These are phyloP conservation scores for Gossypium anomalum DNA, from an alignment of 345 rosid genomes.

Conservation along the genomic window DNA sequence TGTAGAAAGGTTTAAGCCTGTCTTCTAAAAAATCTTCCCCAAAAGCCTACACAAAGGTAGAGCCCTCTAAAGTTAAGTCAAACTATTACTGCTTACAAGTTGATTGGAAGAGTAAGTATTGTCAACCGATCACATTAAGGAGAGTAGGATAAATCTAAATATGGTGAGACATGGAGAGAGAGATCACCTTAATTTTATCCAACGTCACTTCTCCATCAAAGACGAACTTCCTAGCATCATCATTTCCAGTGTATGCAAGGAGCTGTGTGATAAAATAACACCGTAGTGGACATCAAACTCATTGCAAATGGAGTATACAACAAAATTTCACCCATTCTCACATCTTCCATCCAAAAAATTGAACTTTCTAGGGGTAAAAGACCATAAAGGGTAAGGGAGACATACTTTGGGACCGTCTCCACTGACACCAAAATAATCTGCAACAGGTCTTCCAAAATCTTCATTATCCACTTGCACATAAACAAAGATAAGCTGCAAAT, in stretches of 20 bases:
- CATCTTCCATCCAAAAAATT: not conserved
- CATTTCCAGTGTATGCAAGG: conserved; percentile 84
- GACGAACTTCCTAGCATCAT: conserved; percentile 63
- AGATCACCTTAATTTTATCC: conserved; percentile 66
- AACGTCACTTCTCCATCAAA: conserved; percentile 63
- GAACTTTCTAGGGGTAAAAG: not conserved
- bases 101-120: not conserved
- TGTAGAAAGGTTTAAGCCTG: conserved; percentile 83
- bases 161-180: conserved; percentile 2
- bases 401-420: conserved; percentile 63
- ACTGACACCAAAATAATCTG: conserved; percentile 84
- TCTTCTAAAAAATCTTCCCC: conserved; percentile 69
- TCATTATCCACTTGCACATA: conserved; percentile 86
- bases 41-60: conserved; percentile 42
- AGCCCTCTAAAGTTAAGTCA: not conserved
- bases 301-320: not conserved
- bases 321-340: not conserved
- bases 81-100: not conserved
- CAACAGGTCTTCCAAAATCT: conserved; percentile 85
- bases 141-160: conserved; percentile 5
- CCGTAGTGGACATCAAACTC: conserved; percentile 3
- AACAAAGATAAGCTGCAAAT: conserved; percentile 78
- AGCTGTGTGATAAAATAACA: conserved; percentile 39
- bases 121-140: not conserved
- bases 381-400: not conserved